A percentile compares a stretch with the other conserved stretches of the same genome.
Evolutionary conservation across 129 eudicot species (phyloP).

Genomic region (Lactuca saligna): DNA sequence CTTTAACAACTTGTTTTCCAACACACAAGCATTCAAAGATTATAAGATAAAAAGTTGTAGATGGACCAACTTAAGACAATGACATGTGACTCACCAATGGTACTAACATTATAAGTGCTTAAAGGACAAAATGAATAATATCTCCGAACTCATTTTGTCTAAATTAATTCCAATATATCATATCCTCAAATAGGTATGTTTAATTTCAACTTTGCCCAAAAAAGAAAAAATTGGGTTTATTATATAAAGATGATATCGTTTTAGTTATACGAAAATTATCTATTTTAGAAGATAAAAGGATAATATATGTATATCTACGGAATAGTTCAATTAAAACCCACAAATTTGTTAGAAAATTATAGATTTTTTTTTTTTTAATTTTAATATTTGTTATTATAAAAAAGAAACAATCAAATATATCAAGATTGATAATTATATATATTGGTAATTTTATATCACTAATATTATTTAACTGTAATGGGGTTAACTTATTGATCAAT

Average conservation of each 20-base stretch:
- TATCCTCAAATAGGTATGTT: slow-evolving; percentile 17
- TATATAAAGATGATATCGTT: not conserved
- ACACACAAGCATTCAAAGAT: slow-evolving; percentile 13
- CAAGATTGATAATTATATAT: no score
- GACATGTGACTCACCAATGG: slow-evolving; percentile 44
- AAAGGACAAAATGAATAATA: slow-evolving; percentile 34
- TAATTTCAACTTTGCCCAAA: slow-evolving; percentile 7
- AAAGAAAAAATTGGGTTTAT: not conserved
- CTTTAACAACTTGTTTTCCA: not conserved
- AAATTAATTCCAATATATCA: slow-evolving; percentile 20
- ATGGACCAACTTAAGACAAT: slow-evolving; percentile 39
- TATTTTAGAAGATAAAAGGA: no score
- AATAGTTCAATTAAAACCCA: no score
- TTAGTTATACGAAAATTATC: not conserved
- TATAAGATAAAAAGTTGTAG: slow-evolving; percentile 10
- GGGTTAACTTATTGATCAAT: no score
- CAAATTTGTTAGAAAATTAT: no score
- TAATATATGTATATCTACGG: no score
- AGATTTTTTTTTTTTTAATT: no score
- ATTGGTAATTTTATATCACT: no score
- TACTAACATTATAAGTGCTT: slow-evolving; percentile 31
- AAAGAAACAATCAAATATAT: no score
- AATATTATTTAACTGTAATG: no score
- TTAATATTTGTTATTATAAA: no score
- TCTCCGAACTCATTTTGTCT: slow-evolving; percentile 31